These are phyloP conservation scores for Asparagopsis taxiformis DNA, from an alignment of 31 red algal species.

Conservation along the genomic window DNA sequence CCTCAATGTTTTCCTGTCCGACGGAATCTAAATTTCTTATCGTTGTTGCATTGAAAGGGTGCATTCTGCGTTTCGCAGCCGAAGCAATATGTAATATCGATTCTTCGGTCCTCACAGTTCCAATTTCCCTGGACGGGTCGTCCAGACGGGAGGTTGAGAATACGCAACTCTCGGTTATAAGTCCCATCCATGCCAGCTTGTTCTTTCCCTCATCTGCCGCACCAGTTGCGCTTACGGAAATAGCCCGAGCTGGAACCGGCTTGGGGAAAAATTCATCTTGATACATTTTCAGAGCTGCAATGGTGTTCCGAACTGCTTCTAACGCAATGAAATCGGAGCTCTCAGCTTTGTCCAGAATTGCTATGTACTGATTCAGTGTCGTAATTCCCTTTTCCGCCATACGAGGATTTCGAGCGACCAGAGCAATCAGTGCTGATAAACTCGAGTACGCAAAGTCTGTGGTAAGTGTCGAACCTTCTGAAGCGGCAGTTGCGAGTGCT, in stretches of 20 bases:
- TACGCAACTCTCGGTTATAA: conserved; percentile 57
- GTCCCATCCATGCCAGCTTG: conserved; percentile 53
- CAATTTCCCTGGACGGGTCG: conserved; percentile 30
- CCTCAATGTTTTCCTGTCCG: conserved; percentile 11
- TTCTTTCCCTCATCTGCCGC: neutral
- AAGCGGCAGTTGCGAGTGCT: conserved; percentile 41
- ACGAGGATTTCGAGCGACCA: conserved; percentile 42
- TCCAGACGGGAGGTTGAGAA: conserved; percentile 66
- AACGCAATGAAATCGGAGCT: conserved; percentile 66
- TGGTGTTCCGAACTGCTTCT: conserved; percentile 57
- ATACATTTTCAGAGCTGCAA: conserved; percentile 54
- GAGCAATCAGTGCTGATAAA: conserved; percentile 36
- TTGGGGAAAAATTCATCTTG: conserved; percentile 59
- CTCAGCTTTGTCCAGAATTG: conserved; percentile 62
- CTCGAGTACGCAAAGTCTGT: conserved; percentile 62
- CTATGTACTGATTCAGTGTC: conserved; percentile 46
- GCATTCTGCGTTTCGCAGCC: conserved; percentile 31
- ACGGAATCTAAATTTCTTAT: conserved; percentile 18
- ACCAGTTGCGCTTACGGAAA: neutral
- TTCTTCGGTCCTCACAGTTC: conserved; percentile 56
- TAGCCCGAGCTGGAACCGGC: conserved; percentile 22
- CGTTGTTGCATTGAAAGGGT: conserved; percentile 32
- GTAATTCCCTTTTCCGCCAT: conserved; percentile 42
- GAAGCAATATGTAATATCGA: conserved; percentile 32
- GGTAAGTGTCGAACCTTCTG: conserved; percentile 56